Base-by-base conservation (phyloP, 1,139 yeast genomes). In the Pichia sp. region DNA sequence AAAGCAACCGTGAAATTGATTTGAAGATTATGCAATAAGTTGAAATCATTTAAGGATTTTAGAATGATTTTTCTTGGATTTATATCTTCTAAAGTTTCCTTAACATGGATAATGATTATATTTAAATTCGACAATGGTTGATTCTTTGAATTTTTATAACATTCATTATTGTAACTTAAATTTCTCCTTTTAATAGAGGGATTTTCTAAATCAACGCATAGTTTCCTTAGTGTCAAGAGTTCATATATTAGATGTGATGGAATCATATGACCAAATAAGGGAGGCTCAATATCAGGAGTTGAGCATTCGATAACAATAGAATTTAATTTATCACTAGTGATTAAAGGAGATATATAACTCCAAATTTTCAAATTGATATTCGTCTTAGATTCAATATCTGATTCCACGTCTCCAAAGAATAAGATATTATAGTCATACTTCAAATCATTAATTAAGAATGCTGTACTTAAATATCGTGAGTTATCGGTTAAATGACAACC, bases 381-480 rank as follows among this genome's bases (percentile, higher is more conserved):
- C 7, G 67, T 9, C 5, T 32, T 16, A 9, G 36, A 32, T 18
- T 32, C 36, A 4, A 18, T 16, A 61, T 86, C 95, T 40, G 86
- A 76, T 62, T 87, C 95, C 45, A 86, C 79, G 62, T 87, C 96
- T 1, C 96, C 96, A 71, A 86, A 87, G 5, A 84, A 65, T 18
- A 85, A 62, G 7, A 86, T 46, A 30, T 68, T 65, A n/a, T 68
- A 56, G 15, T 63, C 56, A 1, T 68, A 57, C 0, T 47, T 38
- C 3, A 35, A 39, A 26, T 56, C 56, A 9, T 50, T 54, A 24
- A 61, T 45, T 9, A 60, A 44, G 40, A 52, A 62, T 1, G 64
- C 56, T 50, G 59, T 76, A 68, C 78, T 71, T 24, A 63, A 57
- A 51, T 68, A 72, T 13, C 55, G 44, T 8, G 27, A 4, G 9